These are phyloP conservation scores for Epichloe gansuensis DNA, from an alignment of 2,329 filamentous ascomycete genomes.

Conservation along the genomic window DNA sequence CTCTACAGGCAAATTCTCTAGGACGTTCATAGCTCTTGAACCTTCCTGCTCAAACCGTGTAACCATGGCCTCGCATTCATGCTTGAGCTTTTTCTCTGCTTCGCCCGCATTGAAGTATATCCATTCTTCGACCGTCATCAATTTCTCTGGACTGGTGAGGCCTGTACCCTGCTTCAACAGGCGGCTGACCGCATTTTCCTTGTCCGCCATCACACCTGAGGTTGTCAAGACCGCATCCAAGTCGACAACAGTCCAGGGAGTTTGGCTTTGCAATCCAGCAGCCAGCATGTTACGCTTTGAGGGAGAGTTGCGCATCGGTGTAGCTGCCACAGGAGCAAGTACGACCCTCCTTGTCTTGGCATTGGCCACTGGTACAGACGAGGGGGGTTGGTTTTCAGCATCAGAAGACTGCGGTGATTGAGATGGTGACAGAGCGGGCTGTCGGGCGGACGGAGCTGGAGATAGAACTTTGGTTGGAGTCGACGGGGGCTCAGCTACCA, in stretches of 20 bases:
- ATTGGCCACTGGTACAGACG: conserved; percentile 43
- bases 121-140: conserved; percentile 92
- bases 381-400: conserved; percentile 67
- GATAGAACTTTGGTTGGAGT: conserved; percentile 31
- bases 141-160: conserved; percentile 64
- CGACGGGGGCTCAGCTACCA: conserved; percentile 20
- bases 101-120: conserved; percentile 67
- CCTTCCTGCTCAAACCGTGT: conserved; percentile 74
- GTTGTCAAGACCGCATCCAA: conserved; percentile 57
- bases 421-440: conserved; percentile 46
- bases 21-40: conserved; percentile 56
- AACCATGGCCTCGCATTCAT: conserved; percentile 75
- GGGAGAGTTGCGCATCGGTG: conserved; percentile 42
- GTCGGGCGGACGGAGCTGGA: conserved; percentile 36
- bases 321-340: conserved; percentile 32
- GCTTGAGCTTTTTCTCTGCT: conserved; percentile 66
- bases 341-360: conserved; percentile 32
- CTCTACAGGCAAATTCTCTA: conserved; percentile 59
- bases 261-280: conserved; percentile 40
- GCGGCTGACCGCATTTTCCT: conserved; percentile 38
- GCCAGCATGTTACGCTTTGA: conserved; percentile 46
- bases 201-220: conserved; percentile 28
- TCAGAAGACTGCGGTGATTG: conserved; percentile 65
- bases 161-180: conserved; percentile 43
- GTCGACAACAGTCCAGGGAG: conserved; percentile 61